A percentile compares a stretch with the other conserved stretches of the same genome.
Evolutionary conservation across 108 stramenopile species (phyloP).

Genomic region (Hondaea fermentalgiana): DNA sequence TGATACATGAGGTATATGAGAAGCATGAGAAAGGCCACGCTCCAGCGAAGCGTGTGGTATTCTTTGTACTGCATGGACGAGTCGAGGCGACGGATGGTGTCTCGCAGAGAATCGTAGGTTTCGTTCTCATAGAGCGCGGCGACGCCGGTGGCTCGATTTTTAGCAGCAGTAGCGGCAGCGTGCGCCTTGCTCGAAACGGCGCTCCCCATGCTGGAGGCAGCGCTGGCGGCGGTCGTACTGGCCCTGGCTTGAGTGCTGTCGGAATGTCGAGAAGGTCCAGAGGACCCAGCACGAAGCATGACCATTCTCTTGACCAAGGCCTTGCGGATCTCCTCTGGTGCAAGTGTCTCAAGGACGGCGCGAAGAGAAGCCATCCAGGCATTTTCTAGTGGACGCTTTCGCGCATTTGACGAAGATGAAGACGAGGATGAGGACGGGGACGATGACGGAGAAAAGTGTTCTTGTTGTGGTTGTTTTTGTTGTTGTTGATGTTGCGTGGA

Average conservation of each 20-base stretch:
- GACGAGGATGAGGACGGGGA: too few species aligned
- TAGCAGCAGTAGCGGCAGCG: too few species aligned
- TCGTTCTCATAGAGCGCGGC: neutral
- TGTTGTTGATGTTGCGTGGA: too few species aligned
- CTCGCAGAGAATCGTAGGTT: neutral
- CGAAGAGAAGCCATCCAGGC: neutral
- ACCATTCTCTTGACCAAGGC: neutral
- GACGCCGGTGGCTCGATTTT: neutral
- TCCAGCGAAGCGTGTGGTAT: constrained; percentile 16
- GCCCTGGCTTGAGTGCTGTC: too few species aligned
- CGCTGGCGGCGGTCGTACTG: too few species aligned
- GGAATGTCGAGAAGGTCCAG: too few species aligned
- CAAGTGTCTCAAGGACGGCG: neutral
- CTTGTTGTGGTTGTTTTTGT: too few species aligned
- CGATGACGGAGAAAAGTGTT: too few species aligned
- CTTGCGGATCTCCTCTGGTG: neutral
- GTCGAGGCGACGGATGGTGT: constrained; percentile 7
- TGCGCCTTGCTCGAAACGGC: too few species aligned
- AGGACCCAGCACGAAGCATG: neutral
- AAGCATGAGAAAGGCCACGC: neutral
- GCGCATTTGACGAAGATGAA: too few species aligned
- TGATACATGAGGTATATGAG: neutral
- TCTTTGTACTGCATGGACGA: constrained; percentile 18
- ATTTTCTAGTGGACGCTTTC: neutral
- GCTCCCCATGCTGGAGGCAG: too few species aligned